Percentiles rank a stretch among this genome's conserved stretches.
phyloP scores from a whole-genome alignment of 2,329 filamentous ascomycete species.

The Penicillium decumbens region DNA sequence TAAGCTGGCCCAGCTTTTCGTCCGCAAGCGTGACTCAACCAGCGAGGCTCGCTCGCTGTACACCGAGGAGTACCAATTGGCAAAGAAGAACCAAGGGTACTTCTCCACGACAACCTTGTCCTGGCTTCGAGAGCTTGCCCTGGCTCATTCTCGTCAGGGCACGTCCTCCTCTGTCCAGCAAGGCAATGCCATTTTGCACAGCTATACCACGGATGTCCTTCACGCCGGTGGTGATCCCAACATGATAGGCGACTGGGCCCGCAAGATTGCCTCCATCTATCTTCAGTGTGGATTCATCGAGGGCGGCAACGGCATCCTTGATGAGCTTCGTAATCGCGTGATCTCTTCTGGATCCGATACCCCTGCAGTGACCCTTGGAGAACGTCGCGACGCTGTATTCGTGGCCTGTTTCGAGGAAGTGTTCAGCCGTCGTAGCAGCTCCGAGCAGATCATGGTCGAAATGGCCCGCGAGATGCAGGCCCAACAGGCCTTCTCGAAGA shows the following conservation, averaged over 20 bases:
- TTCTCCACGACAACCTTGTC: slow-evolving; percentile 46
- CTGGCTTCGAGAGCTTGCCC: slow-evolving; percentile 43
- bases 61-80: slow-evolving; percentile 43
- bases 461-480: slow-evolving; percentile 42
- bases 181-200: slow-evolving; percentile 40
- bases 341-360: slow-evolving; percentile 41
- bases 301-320: slow-evolving; percentile 41
- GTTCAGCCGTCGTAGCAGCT: slow-evolving; percentile 35
- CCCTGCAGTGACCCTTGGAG: slow-evolving; percentile 26
- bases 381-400: slow-evolving; percentile 43
- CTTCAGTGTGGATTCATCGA: slow-evolving; percentile 41
- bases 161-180: slow-evolving; percentile 38
- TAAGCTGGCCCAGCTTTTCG: slow-evolving; percentile 48
- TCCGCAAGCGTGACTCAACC: slow-evolving; percentile 38
- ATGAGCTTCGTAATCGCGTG: slow-evolving; percentile 49
- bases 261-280: slow-evolving; percentile 46
- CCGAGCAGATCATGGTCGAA: slow-evolving; percentile 42
- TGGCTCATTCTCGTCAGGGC: slow-evolving; percentile 40
- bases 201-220: slow-evolving; percentile 43
- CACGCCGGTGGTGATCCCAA: slow-evolving; percentile 40
- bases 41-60: slow-evolving; percentile 40
- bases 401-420: slow-evolving; percentile 45
- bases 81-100: slow-evolving; percentile 44
- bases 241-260: slow-evolving; percentile 45
- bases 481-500: slow-evolving; percentile 39